A percentile compares a stretch with the other conserved stretches of the same genome.
These are phyloP conservation scores for Achaetomiella virescens DNA, from an alignment of 495 filamentous ascomycete genomes.

Conservation along the genomic window DNA sequence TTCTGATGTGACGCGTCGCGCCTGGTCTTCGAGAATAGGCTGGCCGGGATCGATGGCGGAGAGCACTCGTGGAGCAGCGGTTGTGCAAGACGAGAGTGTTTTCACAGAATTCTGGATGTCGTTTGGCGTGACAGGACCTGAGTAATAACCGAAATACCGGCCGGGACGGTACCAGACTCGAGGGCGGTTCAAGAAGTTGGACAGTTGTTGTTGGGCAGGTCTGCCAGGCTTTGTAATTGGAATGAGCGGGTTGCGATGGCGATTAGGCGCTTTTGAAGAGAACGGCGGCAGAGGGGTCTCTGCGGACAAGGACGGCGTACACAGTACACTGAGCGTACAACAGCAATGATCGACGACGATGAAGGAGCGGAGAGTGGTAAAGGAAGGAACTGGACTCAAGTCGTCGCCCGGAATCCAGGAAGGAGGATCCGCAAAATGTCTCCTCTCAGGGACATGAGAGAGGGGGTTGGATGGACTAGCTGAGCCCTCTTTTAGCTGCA, in stretches of 20 bases:
- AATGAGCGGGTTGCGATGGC: conserved; percentile 10
- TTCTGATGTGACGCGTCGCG: too few species aligned
- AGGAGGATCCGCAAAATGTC: neutral
- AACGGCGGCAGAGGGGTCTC: neutral
- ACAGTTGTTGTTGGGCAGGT: neutral
- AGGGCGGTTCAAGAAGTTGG: neutral
- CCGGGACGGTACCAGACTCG: too few species aligned
- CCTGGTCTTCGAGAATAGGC: too few species aligned
- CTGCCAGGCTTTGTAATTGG: neutral
- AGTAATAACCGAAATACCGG: too few species aligned
- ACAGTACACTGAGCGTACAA: neutral
- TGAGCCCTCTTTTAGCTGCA: conserved; percentile 18
- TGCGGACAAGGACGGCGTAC: neutral
- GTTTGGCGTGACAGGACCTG: too few species aligned
- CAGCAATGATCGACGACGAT: neutral
- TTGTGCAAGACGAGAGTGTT: too few species aligned
- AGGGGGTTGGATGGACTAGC: conserved; percentile 4
- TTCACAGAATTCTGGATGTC: too few species aligned
- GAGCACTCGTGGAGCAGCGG: too few species aligned
- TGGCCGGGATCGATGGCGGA: too few species aligned
- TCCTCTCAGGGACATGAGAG: neutral
- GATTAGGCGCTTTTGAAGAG: neutral
- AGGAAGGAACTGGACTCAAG: neutral
- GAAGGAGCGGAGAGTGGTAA: conserved; percentile 4
- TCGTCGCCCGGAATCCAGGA: neutral